Evolutionary conservation across 2,329 filamentous ascomycete species (phyloP).

Genomic region (Neofusicoccum laricinum): DNA sequence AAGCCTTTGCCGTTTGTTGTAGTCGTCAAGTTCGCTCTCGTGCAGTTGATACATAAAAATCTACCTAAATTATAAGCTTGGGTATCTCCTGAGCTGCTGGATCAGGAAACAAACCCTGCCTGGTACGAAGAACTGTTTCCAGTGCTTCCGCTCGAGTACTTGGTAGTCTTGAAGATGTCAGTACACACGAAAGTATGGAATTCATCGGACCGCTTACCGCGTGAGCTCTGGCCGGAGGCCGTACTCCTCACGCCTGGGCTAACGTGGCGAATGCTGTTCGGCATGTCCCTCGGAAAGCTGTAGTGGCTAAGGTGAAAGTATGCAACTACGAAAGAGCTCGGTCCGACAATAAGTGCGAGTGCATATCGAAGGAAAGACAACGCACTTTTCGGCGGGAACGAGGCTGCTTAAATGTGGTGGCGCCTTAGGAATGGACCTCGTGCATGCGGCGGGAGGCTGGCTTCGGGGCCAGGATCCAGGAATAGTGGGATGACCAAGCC

Average conservation of each 20-base stretch:
- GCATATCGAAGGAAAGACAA: not conserved
- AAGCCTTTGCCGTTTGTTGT: not conserved
- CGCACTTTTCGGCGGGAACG: not conserved
- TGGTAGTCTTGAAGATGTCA: not conserved
- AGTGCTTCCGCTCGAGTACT: not conserved
- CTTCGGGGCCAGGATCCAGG: not conserved
- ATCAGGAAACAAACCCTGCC: not conserved
- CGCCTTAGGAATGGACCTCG: not conserved
- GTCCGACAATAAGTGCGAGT: not conserved
- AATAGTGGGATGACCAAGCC: not conserved
- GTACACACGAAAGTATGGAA: not conserved
- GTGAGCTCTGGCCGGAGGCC: slow-evolving; percentile 2
- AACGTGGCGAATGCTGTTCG: not conserved
- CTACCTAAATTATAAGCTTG: not conserved
- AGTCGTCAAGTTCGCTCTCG: not conserved
- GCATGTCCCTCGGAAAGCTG: not conserved
- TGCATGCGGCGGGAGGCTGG: not conserved
- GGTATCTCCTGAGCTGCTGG: too few species aligned
- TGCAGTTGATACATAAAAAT: slow-evolving; percentile 6
- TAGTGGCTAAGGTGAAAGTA: not conserved
- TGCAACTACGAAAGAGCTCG: not conserved
- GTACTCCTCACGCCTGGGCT: not conserved
- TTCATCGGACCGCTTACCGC: not conserved
- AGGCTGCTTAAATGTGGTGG: not conserved
- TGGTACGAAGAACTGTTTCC: not conserved